phyloP scores from a whole-genome alignment of 352 stramenopile species.

The Phytophthora meadii region DNA sequence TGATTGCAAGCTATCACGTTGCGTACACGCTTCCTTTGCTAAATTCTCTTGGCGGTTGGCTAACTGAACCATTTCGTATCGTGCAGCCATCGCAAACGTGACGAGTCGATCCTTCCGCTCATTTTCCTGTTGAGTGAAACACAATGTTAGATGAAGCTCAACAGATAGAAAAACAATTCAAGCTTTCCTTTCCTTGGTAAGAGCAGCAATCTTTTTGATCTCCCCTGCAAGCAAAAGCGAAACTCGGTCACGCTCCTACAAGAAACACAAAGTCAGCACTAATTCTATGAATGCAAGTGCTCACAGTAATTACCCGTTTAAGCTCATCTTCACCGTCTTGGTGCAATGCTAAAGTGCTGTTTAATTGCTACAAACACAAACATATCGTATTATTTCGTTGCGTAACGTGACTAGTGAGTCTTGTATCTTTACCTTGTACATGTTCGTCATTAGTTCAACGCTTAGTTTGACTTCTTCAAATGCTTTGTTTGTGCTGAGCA shows the following conservation, averaged over 20 bases:
- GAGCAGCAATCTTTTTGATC: constrained; percentile 79
- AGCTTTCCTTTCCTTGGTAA: constrained; percentile 55
- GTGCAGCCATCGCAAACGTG: constrained; percentile 77
- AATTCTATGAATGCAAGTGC: neutral
- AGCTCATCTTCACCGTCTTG: constrained; percentile 70
- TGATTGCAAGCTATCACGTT: constrained; percentile 27
- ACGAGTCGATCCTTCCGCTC: constrained; percentile 79
- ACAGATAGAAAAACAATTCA: neutral
- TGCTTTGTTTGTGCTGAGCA: constrained; percentile 60
- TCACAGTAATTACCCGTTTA: constrained; percentile 39
- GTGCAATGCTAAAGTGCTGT: constrained; percentile 51
- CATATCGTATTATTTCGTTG: neutral
- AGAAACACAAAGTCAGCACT: neutral
- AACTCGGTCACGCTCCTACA: constrained; percentile 62
- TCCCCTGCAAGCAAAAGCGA: constrained; percentile 57
- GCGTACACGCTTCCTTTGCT: constrained; percentile 39
- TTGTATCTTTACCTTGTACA: constrained; percentile 71
- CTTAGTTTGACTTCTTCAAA: constrained; percentile 85
- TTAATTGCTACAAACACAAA: constrained; percentile 41
- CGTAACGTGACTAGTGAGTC: neutral
- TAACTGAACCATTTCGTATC: constrained; percentile 69
- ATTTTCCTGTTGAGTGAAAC: constrained; percentile 47
- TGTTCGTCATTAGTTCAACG: constrained; percentile 86
- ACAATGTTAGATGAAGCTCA: neutral
- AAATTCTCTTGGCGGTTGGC: constrained; percentile 56